Percentiles rank a stretch among this genome's conserved stretches.
Conservation (phyloP, 805 yeast genomes). For the Lipomyces yamadae region DNA sequence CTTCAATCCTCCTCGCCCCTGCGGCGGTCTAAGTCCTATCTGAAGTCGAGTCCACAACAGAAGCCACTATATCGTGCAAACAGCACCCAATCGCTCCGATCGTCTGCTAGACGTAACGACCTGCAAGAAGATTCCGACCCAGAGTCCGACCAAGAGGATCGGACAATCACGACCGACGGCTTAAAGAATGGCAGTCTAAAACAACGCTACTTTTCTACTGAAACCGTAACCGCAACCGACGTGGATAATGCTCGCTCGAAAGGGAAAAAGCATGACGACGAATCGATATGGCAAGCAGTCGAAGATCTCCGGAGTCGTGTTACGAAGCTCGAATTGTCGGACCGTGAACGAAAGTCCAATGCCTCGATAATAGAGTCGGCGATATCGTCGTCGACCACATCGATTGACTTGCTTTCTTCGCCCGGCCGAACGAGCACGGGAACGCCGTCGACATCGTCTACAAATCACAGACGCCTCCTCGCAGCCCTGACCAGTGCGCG, state of each 20-base stretch:
- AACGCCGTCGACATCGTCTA: slow-evolving; percentile 3
- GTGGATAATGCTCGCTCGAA: background rate
- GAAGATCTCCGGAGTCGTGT: slow-evolving; percentile 24
- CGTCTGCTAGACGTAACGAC: background rate
- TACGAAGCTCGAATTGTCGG: slow-evolving; percentile 11
- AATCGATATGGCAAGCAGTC: slow-evolving; percentile 18
- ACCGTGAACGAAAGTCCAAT: slow-evolving; percentile 6
- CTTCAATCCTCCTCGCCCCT: background rate
- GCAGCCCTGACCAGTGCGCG: slow-evolving; percentile 6
- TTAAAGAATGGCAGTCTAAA: background rate
- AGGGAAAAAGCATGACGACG: background rate
- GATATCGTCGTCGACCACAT: background rate
- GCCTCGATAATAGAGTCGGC: background rate
- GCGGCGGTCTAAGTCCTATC: background rate
- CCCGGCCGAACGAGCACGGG: background rate
- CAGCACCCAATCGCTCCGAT: background rate
- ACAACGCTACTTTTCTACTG: slow-evolving; percentile 15
- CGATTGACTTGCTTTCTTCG: slow-evolving; percentile 4
- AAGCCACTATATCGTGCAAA: background rate
- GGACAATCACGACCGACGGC: background rate
- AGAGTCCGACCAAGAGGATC: slow-evolving; percentile 4
- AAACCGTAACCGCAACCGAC: slow-evolving; percentile 5
- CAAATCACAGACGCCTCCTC: slow-evolving; percentile 8
- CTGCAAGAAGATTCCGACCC: background rate
- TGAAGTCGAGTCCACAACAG: background rate